Evolutionary conservation across 2,329 filamentous ascomycete species (phyloP).

Genomic region (Ustilaginoidea virens): DNA sequence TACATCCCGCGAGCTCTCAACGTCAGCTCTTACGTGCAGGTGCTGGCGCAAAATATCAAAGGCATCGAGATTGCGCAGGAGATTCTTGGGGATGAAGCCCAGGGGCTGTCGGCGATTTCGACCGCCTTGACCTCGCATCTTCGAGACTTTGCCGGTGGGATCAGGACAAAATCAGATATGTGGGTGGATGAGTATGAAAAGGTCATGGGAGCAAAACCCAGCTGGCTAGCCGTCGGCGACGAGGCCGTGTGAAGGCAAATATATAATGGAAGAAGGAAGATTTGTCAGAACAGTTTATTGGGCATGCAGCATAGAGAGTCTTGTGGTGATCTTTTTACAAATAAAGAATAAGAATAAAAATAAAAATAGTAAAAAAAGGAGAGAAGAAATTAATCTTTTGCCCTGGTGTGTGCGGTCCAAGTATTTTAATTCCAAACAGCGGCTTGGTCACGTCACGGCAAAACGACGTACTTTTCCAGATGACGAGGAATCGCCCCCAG

Average conservation of each 20-base stretch:
- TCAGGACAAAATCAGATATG: constrained; percentile 5
- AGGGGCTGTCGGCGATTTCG: constrained; percentile 22
- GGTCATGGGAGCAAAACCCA: constrained; percentile 13
- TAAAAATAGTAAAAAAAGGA: not conserved
- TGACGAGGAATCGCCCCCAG: constrained; percentile 68
- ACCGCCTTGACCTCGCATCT: constrained; percentile 22
- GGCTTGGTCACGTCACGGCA: constrained; percentile 40
- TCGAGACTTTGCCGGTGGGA: constrained; percentile 12
- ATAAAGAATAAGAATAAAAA: not conserved
- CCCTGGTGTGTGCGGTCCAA: not conserved
- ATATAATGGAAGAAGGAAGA: no score
- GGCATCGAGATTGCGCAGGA: constrained; percentile 30
- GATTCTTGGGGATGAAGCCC: constrained; percentile 17
- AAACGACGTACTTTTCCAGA: constrained; percentile 84
- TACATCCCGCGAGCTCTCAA: constrained; percentile 8
- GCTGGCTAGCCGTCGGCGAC: constrained; percentile 10
- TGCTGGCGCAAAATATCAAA: constrained; percentile 17
- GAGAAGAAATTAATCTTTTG: constrained; percentile 7
- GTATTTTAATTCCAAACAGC: constrained; percentile 12
- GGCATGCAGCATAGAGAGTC: constrained; percentile 2
- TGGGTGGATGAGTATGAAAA: constrained; percentile 13
- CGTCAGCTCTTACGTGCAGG: constrained; percentile 12
- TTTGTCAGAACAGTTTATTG: not conserved
- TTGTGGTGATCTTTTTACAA: not conserved
- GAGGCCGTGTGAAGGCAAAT: no score